phyloP scores from a whole-genome alignment of 1,284 basidiomycete genomes.

The Stygiomarasmius scandens region DNA sequence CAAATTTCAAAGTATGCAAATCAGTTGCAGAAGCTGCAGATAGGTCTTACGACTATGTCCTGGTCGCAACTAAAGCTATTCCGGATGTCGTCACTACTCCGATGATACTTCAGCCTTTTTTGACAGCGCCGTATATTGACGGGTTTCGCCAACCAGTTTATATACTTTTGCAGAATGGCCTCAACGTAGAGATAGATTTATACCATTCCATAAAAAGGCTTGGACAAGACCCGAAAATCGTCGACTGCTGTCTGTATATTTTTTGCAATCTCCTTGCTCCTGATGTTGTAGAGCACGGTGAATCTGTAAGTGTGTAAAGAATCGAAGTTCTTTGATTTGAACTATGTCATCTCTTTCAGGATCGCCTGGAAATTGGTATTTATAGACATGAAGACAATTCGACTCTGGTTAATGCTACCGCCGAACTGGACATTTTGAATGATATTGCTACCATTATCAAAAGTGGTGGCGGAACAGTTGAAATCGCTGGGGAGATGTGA shows the following conservation, averaged over 20 bases:
- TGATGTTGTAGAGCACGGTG: slow-evolving; percentile 17
- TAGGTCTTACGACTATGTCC: slow-evolving; percentile 13
- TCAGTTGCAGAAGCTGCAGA: slow-evolving; percentile 18
- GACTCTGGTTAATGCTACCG: slow-evolving; percentile 29
- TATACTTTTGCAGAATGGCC: slow-evolving; percentile 18
- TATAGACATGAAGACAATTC: slow-evolving; percentile 34
- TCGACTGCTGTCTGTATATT: slow-evolving; percentile 18
- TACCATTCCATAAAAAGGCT: slow-evolving; percentile 10
- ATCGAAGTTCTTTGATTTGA: not conserved
- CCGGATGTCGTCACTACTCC: slow-evolving; percentile 17
- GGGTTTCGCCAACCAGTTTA: slow-evolving; percentile 15
- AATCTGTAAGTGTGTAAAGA: slow-evolving; percentile 9
- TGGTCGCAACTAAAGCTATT: slow-evolving; percentile 15
- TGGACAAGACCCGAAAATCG: slow-evolving; percentile 19
- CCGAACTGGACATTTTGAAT: slow-evolving; percentile 31
- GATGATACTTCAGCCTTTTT: slow-evolving; percentile 12
- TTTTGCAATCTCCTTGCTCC: slow-evolving; percentile 16
- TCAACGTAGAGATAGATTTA: slow-evolving; percentile 18
- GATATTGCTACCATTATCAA: slow-evolving; percentile 34
- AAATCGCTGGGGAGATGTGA: slow-evolving; percentile 54
- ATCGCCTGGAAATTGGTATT: slow-evolving; percentile 40
- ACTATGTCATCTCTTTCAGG: slow-evolving; percentile 28
- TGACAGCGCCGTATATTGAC: slow-evolving; percentile 15
- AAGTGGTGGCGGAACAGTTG: slow-evolving; percentile 39
- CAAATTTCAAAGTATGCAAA: slow-evolving; percentile 2